Evolutionary conservation across 2,329 filamentous ascomycete genomes (phyloP).

Genomic region (Zalaria sp.): DNA sequence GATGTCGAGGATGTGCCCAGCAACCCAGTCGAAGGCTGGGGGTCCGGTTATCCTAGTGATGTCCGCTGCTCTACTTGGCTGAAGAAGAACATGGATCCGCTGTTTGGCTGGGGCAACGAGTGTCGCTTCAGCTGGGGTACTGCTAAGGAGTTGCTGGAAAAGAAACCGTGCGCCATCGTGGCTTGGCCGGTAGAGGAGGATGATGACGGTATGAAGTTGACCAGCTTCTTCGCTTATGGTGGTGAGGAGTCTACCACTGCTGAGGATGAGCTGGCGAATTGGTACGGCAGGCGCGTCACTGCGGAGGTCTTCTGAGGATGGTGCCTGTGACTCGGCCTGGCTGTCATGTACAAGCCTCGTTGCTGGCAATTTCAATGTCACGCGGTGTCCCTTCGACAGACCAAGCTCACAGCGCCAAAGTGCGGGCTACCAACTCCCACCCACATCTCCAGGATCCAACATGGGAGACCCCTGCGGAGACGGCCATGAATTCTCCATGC

Average conservation of each 20-base stretch:
- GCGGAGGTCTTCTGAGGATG: slow-evolving; percentile 52
- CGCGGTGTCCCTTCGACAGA: too few species aligned
- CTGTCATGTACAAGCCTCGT: too few species aligned
- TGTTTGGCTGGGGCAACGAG: slow-evolving; percentile 92
- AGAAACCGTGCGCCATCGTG: slow-evolving; percentile 54
- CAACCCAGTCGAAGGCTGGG: slow-evolving; percentile 46
- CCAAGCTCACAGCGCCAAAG: too few species aligned
- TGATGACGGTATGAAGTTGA: slow-evolving; percentile 52
- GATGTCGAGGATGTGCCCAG: slow-evolving; percentile 14
- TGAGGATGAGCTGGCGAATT: slow-evolving; percentile 56
- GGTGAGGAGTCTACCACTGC: slow-evolving; percentile 26
- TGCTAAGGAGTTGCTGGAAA: slow-evolving; percentile 80
- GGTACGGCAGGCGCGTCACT: slow-evolving; percentile 66
- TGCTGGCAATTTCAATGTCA: too few species aligned
- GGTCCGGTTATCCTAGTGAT: slow-evolving; percentile 88
- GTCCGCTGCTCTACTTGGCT: slow-evolving; percentile 69
- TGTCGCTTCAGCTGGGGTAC: slow-evolving; percentile 95
- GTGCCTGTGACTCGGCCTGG: neutral
- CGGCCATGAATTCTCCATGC: too few species aligned
- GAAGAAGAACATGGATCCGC: slow-evolving; percentile 70
- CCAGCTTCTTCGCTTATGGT: slow-evolving; percentile 53
- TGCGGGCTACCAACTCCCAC: too few species aligned
- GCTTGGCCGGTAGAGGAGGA: slow-evolving; percentile 75
- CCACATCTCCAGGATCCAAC: too few species aligned
- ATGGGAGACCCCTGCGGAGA: too few species aligned